These are phyloP conservation scores for Neodidymelliopsis sp. DNA, from an alignment of 2,329 filamentous ascomycete species.

Conservation along the genomic window DNA sequence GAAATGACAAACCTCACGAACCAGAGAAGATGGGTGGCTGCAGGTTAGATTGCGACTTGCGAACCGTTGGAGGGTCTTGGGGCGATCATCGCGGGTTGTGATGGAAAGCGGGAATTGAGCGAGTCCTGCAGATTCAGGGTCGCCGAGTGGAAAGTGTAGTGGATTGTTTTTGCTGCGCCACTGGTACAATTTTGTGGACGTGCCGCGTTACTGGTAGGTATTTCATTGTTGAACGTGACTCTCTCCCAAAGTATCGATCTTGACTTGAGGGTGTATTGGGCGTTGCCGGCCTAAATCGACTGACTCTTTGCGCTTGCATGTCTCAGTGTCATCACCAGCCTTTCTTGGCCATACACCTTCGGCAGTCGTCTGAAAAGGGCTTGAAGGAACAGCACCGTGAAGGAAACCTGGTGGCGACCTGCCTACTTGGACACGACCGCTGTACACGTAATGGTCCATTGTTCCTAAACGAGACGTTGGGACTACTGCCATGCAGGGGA, in stretches of 20 bases:
- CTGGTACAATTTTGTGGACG: not conserved
- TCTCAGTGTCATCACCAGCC: no score
- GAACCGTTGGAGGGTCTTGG: constrained; percentile 17
- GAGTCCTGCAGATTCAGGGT: constrained; percentile 2
- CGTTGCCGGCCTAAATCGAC: constrained; percentile 1
- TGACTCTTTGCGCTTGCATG: no score
- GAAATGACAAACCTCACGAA: not conserved
- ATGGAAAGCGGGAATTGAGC: constrained; percentile 10
- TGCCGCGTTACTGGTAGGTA: not conserved
- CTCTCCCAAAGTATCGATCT: constrained; percentile 1
- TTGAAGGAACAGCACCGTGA: not conserved
- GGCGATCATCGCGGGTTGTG: not conserved
- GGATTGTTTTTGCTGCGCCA: constrained; percentile 3
- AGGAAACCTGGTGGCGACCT: not conserved
- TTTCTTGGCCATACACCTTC: no score
- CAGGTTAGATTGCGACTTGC: constrained; percentile 5
- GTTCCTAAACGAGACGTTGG: constrained; percentile 10
- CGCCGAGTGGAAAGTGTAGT: not conserved
- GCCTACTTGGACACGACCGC: no score
- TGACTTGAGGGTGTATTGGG: constrained; percentile 13
- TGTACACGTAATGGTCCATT: not conserved
- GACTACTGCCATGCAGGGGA: constrained; percentile 12
- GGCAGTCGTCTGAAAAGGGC: no score
- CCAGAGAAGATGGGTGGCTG: no score
- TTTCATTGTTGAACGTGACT: constrained; percentile 1